Evolutionary conservation across 495 filamentous ascomycete species (phyloP), one percentile per base, ranked within the genome.

Genomic region (Penicillium atrosanguineum): DNA sequence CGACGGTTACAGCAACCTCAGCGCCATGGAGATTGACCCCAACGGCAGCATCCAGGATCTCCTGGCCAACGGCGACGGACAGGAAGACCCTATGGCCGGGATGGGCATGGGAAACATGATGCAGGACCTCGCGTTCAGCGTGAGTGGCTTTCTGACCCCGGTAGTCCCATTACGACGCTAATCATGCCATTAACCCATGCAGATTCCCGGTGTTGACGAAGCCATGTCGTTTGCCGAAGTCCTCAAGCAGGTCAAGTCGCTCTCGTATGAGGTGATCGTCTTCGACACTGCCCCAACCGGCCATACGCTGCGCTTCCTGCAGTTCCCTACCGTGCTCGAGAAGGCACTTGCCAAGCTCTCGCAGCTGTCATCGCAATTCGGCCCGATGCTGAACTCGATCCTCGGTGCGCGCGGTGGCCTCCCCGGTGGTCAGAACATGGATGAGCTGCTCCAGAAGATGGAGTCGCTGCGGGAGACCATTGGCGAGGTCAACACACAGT

Each of bases 181-280:
- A 66, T 25, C 21, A 20, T 40, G 38, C n/a, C n/a, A 40, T 18
- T 7, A 16, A 40, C 19, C n/a, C 37, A 16, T 26, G 12, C 61
- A 97, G 91, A 97, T 98, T 40, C 94, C 94, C 47, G 94, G 94
- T 71, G 93, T 99, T 51, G 94, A 99, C 70, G 94, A 99, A 72
- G 94, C 94, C 64, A 97, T 97, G 95, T 97, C 94, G 45, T 99
- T 97, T 64, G 94, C 94, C 63, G 94, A 97, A 74, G 94, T 97
- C 44, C 82, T 97, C 54, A 97, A 99, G 73, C 95, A 99, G 74
- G 94, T 99, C 75, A 97, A 97, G 73, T 95, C 89, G n/a, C 86
- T 97, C 56, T 95, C 90, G 9, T 99, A 97, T 81, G 94, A 96
- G 68, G 87, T 90, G 61, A 96, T 99, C 72, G 90, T 99, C 69